Evolutionary conservation across 2,329 filamentous ascomycete species (phyloP).

Genomic region (Colletotrichum limetticola): DNA sequence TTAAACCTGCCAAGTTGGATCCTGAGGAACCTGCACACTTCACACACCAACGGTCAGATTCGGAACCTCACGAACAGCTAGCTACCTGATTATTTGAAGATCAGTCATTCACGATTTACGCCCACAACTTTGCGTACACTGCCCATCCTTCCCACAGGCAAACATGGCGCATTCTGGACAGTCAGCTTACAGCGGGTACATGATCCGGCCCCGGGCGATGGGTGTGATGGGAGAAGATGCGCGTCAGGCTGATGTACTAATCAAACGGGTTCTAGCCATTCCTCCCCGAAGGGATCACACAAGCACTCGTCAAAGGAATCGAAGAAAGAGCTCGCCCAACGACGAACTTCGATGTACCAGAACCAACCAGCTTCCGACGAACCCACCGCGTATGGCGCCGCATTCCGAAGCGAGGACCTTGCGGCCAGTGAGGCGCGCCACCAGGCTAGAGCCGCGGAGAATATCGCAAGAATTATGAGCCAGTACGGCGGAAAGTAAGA

Average conservation of each 20-base stretch:
- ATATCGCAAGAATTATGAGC: not conserved
- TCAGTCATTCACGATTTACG: not conserved
- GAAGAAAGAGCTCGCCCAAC: rapidly evolving
- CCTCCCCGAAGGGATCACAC: not conserved
- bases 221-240: not conserved
- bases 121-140: not conserved
- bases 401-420: not conserved
- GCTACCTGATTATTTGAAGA: not conserved
- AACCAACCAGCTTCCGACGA: not conserved
- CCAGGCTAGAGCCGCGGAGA: not conserved
- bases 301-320: not conserved
- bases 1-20: not conserved
- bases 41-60: not conserved
- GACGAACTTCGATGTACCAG: not conserved
- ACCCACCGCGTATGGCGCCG: not conserved
- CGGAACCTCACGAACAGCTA: not conserved
- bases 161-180: not conserved
- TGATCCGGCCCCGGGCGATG: not conserved
- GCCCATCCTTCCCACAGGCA: not conserved
- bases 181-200: slow-evolving; percentile 1
- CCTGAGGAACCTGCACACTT: not conserved
- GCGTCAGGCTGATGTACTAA: not conserved
- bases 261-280: not conserved
- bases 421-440: not conserved
- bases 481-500: not conserved